Base-by-base conservation (phyloP, 1,284 basidiomycete species). In the Marasmius sp. region DNA sequence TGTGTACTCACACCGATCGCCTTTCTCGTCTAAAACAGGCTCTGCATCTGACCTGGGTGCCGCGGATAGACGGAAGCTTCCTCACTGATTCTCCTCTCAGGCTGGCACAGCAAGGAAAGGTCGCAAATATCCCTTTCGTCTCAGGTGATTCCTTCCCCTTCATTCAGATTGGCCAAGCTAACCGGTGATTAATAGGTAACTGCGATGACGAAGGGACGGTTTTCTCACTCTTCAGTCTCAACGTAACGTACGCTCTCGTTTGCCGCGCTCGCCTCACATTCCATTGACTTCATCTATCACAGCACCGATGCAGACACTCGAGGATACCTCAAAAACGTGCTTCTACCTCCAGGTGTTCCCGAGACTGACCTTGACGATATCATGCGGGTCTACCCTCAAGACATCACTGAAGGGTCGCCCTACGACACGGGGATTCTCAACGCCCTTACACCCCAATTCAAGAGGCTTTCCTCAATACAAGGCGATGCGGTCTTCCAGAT, bases 401-500 rank as follows among this genome's bases (percentile, higher is more conserved):
- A 83, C 61, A 69, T 78, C 41, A 72, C 72, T 0, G 66, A 79
- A 65, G 83, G 85, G 4, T 85, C 84, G 1, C 85, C 85, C 0
- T 87, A 79, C 65, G 71, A 75, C 58, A 86, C 85, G 0, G 77
- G 81, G 0, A 61, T 71, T 38, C 50, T 76, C 5, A 82, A 85
- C 61, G 75, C 74, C 0, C 61, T 85, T 8, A 78, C 81, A 0
- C 80, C 81, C 0, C 76, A 86, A 63, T 86, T 74, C 72, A 85
- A 87, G 69, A 74, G 85, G 22, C 65, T 86, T 1, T 78, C 85
- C 10, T 75, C 84, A 0, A 68, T 87, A 61, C 74, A 75, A 48
- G 85, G 84, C 0, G 86, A 87, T 62, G 69, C 75, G 0, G 73
- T 81, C 0, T 86, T 88, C 72, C 83, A 86, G 58, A 82, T 76